Percentiles rank a stretch among this genome's conserved stretches.
phyloP scores from a whole-genome alignment of 2,329 filamentous ascomycete genomes.

The Penicillium sp. region DNA sequence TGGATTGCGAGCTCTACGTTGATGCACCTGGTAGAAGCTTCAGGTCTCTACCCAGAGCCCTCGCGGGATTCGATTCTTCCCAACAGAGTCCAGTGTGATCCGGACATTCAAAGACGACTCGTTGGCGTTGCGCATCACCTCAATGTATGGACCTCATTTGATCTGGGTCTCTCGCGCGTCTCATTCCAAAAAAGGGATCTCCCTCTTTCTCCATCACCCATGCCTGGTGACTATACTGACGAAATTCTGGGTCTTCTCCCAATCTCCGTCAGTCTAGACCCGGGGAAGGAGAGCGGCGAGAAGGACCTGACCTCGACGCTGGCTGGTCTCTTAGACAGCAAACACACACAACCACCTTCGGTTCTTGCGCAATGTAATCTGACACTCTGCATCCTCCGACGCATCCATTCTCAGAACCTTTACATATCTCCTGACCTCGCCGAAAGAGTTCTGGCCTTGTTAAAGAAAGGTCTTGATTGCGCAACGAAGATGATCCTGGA shows the following conservation, averaged over 20 bases:
- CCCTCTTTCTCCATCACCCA: conserved; percentile 31
- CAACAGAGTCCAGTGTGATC: conserved; percentile 11
- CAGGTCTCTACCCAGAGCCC: conserved; percentile 28
- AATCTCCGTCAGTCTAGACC: conserved; percentile 49
- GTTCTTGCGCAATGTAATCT: conserved; percentile 51
- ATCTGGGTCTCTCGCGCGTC: conserved; percentile 51
- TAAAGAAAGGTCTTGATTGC: conserved; percentile 41
- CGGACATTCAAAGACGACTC: conserved; percentile 39
- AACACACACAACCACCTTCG: conserved; percentile 41
- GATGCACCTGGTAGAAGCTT: conserved; percentile 50
- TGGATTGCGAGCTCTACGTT: conserved; percentile 30
- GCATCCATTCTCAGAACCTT: conserved; percentile 47
- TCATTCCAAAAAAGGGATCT: conserved; percentile 38
- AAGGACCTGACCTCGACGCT: conserved; percentile 43
- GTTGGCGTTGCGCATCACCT: conserved; percentile 51
- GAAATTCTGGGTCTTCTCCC: conserved; percentile 50
- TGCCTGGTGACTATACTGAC: conserved; percentile 44
- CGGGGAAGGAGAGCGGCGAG: conserved; percentile 39
- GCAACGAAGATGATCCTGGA: conserved; percentile 42
- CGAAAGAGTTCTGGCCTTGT: conserved; percentile 44
- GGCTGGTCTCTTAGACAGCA: conserved; percentile 33
- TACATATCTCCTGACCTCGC: conserved; percentile 39
- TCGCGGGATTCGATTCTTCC: conserved; percentile 12
- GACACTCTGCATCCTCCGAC: conserved; percentile 49
- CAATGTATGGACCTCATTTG: conserved; percentile 54